These are phyloP conservation scores for Telfairia occidentalis DNA, from an alignment of 331 rosid species.

Conservation along the genomic window DNA sequence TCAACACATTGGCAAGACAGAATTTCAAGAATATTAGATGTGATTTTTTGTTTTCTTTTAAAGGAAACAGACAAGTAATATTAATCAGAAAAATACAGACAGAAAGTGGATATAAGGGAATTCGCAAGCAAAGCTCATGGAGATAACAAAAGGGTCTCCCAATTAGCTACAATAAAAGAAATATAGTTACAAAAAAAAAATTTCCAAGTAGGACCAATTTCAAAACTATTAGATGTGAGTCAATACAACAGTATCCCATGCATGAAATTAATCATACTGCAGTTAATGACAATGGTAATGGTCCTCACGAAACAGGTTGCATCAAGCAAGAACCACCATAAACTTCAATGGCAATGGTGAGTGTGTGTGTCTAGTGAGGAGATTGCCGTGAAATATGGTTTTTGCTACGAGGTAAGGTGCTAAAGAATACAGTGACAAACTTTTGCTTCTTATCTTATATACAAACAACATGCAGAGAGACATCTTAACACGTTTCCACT, in stretches of 20 bases:
- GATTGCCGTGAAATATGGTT: not conserved
- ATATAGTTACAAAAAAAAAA: not conserved
- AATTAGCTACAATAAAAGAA: not conserved
- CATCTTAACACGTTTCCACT: not conserved
- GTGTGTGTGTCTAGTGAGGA: not conserved
- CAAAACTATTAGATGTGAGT: not conserved
- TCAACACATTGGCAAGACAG: conserved; percentile 12
- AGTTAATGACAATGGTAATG: not conserved
- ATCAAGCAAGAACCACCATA: not conserved
- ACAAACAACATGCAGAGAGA: not conserved
- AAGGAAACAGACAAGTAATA: not conserved
- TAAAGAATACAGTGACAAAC: not conserved
- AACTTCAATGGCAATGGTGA: not conserved
- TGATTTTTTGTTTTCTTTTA: not conserved
- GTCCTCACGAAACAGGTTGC: not conserved
- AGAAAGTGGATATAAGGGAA: not conserved
- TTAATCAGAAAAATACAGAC: not conserved
- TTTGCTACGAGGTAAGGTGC: not conserved
- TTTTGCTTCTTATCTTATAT: not conserved
- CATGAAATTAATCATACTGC: not conserved
- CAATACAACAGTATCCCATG: not conserved
- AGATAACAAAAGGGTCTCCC: not conserved
- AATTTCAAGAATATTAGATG: not conserved
- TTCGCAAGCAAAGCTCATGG: not conserved
- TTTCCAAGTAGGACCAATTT: not conserved